Evolutionary conservation across 2,329 filamentous ascomycete species (phyloP).

Genomic region (Seiridium unicorne): DNA sequence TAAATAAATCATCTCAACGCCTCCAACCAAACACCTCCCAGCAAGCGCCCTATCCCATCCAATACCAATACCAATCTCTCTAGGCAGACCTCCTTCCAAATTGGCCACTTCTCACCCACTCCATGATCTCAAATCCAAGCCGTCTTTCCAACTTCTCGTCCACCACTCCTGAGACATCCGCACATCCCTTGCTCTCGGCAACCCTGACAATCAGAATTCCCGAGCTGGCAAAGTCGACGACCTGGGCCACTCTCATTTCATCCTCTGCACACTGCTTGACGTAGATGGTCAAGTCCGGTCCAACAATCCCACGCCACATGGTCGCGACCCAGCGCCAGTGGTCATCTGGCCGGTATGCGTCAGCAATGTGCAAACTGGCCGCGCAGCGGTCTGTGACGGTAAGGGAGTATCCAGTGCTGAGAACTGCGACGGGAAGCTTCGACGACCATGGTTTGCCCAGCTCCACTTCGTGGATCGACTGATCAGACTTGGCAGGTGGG

Average conservation of each 20-base stretch:
- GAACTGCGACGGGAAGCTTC: conserved; percentile 67
- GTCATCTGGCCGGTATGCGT: conserved; percentile 77
- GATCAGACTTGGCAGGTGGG: conserved; percentile 7
- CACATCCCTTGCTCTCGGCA: conserved; percentile 15
- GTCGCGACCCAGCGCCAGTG: conserved; percentile 98
- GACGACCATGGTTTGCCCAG: too few relatives aligned
- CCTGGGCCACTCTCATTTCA: conserved; percentile 27
- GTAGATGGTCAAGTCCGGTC: conserved; percentile 77
- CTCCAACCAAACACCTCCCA: too few relatives aligned
- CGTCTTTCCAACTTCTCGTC: conserved; percentile 71
- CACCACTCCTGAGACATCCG: conserved; percentile 36
- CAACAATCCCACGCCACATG: conserved; percentile 83
- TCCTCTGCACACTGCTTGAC: conserved; percentile 38
- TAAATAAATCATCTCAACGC: too few relatives aligned
- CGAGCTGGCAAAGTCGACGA: conserved; percentile 58
- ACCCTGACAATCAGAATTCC: conserved; percentile 56
- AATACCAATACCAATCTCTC: too few relatives aligned
- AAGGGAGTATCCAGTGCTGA: conserved; percentile 78
- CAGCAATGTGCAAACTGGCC: conserved; percentile 68
- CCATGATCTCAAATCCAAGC: conserved; percentile 82
- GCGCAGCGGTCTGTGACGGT: conserved; percentile 76
- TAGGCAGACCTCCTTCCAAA: conserved; percentile 25
- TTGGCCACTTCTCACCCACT: conserved; percentile 64
- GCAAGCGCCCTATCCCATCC: too few relatives aligned
- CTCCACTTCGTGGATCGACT: too few relatives aligned